Percentiles rank a stretch among this genome's conserved stretches.
Evolutionary conservation across 169 alveolate species (phyloP).

Genomic region (Cryptosporidium parvum): DNA sequence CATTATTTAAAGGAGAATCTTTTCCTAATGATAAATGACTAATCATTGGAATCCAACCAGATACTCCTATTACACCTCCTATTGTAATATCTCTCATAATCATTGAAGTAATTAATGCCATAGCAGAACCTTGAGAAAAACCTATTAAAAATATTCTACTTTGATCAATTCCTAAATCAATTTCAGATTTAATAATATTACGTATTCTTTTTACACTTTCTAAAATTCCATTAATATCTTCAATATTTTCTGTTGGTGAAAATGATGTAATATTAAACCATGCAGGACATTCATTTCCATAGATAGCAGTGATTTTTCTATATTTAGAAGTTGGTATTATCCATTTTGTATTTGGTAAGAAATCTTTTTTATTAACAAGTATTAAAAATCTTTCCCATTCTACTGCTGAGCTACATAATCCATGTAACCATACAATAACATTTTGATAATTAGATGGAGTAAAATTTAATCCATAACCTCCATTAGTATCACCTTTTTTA

Average conservation of each 20-base stretch:
- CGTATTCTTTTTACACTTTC: conserved; percentile 64
- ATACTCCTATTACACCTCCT: conserved; percentile 47
- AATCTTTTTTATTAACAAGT: neutral
- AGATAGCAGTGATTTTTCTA: conserved; percentile 17
- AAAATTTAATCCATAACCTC: conserved; percentile 33
- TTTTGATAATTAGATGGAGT: conserved; percentile 11
- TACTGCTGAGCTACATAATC: conserved; percentile 61
- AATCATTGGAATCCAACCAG: conserved; percentile 72
- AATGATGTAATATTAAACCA: conserved; percentile 59
- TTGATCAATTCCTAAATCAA: conserved; percentile 8
- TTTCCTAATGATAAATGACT: conserved; percentile 4
- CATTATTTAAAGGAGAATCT: conserved; percentile 21
- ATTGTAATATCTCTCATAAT: conserved; percentile 31
- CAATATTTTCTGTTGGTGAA: conserved; percentile 15
- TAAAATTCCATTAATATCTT: conserved; percentile 41
- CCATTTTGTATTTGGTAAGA: conserved; percentile 51
- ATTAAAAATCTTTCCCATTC: conserved; percentile 32
- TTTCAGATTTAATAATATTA: conserved; percentile 24
- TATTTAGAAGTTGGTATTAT: conserved; percentile 42
- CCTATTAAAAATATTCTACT: conserved; percentile 42
- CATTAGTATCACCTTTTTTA: conserved; percentile 41
- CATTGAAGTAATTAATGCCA: conserved; percentile 25
- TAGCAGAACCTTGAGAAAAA: conserved; percentile 64
- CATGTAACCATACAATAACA: conserved; percentile 57
- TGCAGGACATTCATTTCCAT: conserved; percentile 61